Evolutionary conservation across 2,329 filamentous ascomycete genomes (phyloP).

Genomic region (Calonectria pteridis): DNA sequence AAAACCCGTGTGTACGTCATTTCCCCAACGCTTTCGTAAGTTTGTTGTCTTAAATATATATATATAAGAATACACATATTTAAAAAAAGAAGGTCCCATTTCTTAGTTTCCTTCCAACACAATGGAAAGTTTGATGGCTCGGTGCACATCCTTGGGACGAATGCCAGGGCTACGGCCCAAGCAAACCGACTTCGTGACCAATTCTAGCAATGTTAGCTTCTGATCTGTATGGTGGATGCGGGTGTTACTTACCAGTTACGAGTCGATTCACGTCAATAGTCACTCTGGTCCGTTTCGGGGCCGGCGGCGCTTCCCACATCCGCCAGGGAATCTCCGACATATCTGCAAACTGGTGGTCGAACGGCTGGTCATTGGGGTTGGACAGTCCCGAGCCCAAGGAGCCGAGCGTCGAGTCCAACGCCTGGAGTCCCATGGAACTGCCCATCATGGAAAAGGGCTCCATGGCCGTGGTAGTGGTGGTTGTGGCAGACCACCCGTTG

Average conservation of each 20-base stretch:
- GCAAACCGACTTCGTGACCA: conserved; percentile 52
- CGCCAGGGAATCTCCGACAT: conserved; percentile 26
- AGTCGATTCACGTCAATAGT: conserved; percentile 51
- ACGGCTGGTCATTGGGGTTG: conserved; percentile 21
- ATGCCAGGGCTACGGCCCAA: conserved; percentile 55
- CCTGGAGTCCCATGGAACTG: conserved; percentile 15
- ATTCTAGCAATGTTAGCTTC: conserved; percentile 46
- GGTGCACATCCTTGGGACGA: conserved; percentile 53
- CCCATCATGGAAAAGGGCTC: neutral
- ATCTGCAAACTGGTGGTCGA: conserved; percentile 26
- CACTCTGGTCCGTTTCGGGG: conserved; percentile 48
- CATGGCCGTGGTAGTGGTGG: neutral
- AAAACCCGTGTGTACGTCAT: neutral
- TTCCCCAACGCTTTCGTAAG: neutral
- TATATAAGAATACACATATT: neutral
- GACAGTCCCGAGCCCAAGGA: conserved; percentile 21
- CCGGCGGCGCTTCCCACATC: conserved; percentile 31
- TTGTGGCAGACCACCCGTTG: conserved; percentile 33
- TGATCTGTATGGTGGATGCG: neutral
- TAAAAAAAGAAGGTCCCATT: neutral
- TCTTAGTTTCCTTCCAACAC: conserved; percentile 14
- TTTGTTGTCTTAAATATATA: neutral
- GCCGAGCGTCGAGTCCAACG: conserved; percentile 22
- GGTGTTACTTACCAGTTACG: conserved; percentile 48
- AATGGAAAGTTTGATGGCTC: conserved; percentile 42